Evolutionary conservation across 352 stramenopile genomes (phyloP).

Genomic region (Poterioochromonas sp.): DNA sequence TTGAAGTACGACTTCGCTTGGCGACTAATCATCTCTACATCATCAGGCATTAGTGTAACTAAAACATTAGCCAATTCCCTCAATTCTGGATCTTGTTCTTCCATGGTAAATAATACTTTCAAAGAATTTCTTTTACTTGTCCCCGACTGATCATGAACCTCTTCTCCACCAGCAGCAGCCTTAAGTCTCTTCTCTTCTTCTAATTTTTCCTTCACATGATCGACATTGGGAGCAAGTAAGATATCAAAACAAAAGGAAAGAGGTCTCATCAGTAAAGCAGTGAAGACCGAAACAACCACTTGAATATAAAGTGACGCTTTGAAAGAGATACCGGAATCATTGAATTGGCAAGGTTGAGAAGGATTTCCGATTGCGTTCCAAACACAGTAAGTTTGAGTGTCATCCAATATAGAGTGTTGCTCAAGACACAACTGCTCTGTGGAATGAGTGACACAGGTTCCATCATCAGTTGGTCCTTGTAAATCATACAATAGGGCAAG

Average conservation of each 20-base stretch:
- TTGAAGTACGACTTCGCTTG: not conserved
- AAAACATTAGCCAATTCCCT: not conserved
- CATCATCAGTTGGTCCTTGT: not conserved
- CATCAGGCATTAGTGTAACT: not conserved
- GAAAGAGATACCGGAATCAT: not conserved
- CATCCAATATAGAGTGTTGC: not conserved
- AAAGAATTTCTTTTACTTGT: too few relatives aligned
- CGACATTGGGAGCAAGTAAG: not conserved
- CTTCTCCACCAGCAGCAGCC: too few relatives aligned
- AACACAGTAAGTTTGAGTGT: not conserved
- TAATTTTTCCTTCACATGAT: not conserved
- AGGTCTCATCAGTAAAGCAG: not conserved
- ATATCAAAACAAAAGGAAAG: not conserved
- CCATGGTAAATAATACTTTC: not conserved
- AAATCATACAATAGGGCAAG: conserved; percentile 14
- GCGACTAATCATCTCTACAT: not conserved
- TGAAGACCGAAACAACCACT: not conserved
- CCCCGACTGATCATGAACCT: too few relatives aligned
- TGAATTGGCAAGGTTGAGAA: not conserved
- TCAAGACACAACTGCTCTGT: not conserved
- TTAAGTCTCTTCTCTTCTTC: not conserved
- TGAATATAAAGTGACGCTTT: not conserved
- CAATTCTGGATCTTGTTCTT: not conserved
- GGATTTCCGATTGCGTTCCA: not conserved
- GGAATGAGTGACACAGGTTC: not conserved